Base-by-base conservation (phyloP, 306 rosid species). In the Chamaecrista fasciculata region DNA sequence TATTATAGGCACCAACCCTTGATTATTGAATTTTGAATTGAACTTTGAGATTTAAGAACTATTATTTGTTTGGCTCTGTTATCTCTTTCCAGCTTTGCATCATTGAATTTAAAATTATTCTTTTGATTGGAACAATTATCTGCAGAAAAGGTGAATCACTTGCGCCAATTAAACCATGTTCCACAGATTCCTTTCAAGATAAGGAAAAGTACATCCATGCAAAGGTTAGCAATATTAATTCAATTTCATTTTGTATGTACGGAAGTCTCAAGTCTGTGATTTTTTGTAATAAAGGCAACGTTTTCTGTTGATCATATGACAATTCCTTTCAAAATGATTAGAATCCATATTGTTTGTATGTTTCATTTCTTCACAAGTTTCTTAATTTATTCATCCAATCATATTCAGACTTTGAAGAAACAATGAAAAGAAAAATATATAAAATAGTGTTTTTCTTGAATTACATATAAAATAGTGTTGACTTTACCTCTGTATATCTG, bases 151-250 rank as follows among this genome's bases (percentile, higher is more conserved):
- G 71, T 36, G 86, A 80, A 49, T 25, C 86, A 74, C 60, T 74
- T 72, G 78, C 66, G 14, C 80, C 89, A 65, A 56, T 34, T 26
- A 94, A 94, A 79, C 98, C 96, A 47, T 68, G 86, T 67, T 80
- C 85, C 47, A 65, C 73, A 36, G 95, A 85, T 74, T 77, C 89
- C 70, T 82, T 68, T 74, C 90, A 86, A 66, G 39, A 42, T 37
- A 90, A 86, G 83, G 98, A 94, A 79, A 94, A 78, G 73, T 94
- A 79, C 77, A 88, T 94, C 80, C 98, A 94, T 49, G 96, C 92
- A 65, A 94, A 94, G 95, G 98, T 93, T 69, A 77, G 43, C 61
- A 50, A 1, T 39, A 49, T 20, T 16, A 39, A 48, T 69, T 77
- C 26, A 42, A 50, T 71, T 67, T 55, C 63, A 26, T 18, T 51